Conservation (phyloP, 1,284 basidiomycete species). For the Apiotrichum montevideense region DNA sequence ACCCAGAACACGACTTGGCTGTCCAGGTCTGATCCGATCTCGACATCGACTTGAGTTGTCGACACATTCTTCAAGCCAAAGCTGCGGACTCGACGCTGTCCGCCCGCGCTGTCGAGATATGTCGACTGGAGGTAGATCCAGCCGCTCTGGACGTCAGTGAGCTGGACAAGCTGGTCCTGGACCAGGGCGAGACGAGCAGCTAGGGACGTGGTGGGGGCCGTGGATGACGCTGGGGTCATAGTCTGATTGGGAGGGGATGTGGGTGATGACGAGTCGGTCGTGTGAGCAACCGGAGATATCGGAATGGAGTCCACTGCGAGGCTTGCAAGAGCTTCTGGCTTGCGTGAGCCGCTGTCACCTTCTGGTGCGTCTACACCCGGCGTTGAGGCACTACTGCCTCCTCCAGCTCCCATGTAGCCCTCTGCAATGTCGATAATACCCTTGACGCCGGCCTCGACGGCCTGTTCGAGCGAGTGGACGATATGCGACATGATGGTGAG, state of each 20-base stretch:
- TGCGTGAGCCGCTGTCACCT: background rate
- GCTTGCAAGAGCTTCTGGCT: too few species aligned
- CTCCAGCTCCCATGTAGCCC: constrained; percentile 2
- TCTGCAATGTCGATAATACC: constrained; percentile 47
- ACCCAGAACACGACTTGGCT: constrained; percentile 36
- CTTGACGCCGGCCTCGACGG: constrained; percentile 38
- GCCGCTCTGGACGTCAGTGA: constrained; percentile 37
- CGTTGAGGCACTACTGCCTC: background rate
- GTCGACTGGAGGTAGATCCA: constrained; percentile 45
- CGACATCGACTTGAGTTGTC: constrained; percentile 23
- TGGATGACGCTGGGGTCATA: background rate
- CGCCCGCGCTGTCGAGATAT: constrained; percentile 31
- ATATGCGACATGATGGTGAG: constrained; percentile 28
- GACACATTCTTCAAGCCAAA: constrained; percentile 37
- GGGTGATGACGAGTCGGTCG: background rate
- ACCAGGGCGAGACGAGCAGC: constrained; percentile 12
- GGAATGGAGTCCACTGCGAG: constrained; percentile 1
- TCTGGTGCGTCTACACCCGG: background rate
- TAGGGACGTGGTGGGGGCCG: background rate
- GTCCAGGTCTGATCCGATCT: constrained; percentile 35
- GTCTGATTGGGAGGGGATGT: background rate
- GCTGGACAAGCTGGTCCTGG: constrained; percentile 27
- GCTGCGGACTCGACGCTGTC: constrained; percentile 28
- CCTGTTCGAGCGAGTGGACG: constrained; percentile 28
- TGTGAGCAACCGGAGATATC: background rate